These are phyloP conservation scores for Bolboschoenus planiculmis DNA, from an alignment of 176 grass and related monocot genomes.

Conservation along the genomic window DNA sequence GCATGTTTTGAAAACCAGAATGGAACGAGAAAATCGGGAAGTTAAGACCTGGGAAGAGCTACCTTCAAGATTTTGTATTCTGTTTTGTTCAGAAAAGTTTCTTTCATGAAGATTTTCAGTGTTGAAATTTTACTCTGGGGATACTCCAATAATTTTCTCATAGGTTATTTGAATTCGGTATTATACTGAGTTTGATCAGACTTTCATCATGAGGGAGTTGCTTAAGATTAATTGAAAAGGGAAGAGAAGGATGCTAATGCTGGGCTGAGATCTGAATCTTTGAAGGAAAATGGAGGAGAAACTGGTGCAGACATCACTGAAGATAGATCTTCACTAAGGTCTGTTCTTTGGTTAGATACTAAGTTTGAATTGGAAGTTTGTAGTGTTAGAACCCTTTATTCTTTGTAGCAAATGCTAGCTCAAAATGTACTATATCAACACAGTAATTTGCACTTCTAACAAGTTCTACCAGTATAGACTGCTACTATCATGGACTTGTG, in stretches of 20 bases:
- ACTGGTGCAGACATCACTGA: conserved; percentile 28
- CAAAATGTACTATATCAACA: not conserved
- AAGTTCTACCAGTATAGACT: not conserved
- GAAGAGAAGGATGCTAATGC: conserved; percentile 31
- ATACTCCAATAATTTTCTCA: not conserved
- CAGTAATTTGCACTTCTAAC: not conserved
- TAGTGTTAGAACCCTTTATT: not conserved
- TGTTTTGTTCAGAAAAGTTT: conserved; percentile 3
- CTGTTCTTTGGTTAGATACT: conserved; percentile 3
- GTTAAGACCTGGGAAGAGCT: not conserved
- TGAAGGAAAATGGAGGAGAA: conserved; percentile 32
- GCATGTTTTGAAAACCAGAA: not conserved
- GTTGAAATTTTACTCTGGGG: not conserved
- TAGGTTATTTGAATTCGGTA: not conserved
- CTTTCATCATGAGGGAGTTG: not conserved
- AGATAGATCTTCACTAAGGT: conserved; percentile 54
- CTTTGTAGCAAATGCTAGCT: not conserved
- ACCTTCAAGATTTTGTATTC: not conserved
- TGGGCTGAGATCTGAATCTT: conserved; percentile 29
- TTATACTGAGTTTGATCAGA: not conserved
- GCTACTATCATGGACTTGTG: not conserved
- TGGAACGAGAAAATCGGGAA: not conserved
- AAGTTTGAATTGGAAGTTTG: not conserved
- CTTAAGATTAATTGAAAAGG: conserved; percentile 54
- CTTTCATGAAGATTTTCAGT: not conserved